Conservation (phyloP, 352 stramenopile species). For the Phytophthora rubi region DNA sequence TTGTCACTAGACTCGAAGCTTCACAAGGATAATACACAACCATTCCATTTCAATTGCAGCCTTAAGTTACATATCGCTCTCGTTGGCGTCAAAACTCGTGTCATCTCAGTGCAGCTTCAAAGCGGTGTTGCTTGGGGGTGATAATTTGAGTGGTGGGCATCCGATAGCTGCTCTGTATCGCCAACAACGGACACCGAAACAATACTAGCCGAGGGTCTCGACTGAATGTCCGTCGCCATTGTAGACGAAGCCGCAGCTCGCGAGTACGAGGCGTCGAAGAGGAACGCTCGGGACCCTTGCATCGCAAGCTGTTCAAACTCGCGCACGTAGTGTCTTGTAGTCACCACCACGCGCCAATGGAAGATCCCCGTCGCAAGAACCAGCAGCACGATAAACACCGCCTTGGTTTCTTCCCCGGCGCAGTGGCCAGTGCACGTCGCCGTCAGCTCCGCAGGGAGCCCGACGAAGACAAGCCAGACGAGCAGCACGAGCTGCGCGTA, state of each 20-base stretch:
- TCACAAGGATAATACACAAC: conserved; percentile 20
- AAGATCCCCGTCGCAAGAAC: conserved; percentile 31
- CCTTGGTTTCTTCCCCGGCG: conserved; percentile 20
- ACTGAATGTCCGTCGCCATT: conserved; percentile 26
- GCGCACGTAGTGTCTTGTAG: conserved; percentile 37
- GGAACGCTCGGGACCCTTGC: not conserved
- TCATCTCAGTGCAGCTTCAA: not conserved
- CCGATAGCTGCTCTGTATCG: not conserved
- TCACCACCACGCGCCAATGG: conserved; percentile 36
- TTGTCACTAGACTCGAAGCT: conserved; percentile 15
- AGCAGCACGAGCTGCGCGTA: conserved; percentile 41
- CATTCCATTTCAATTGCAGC: conserved; percentile 1
- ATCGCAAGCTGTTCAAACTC: conserved; percentile 36
- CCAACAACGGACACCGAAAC: conserved; percentile 8
- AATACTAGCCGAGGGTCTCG: conserved; percentile 18
- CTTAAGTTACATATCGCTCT: not conserved
- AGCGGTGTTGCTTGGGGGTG: not conserved
- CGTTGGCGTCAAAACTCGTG: no score
- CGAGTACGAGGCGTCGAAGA: conserved; percentile 19
- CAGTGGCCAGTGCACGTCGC: conserved; percentile 11
- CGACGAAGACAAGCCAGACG: conserved; percentile 31
- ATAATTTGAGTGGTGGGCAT: not conserved
- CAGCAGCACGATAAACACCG: conserved; percentile 39
- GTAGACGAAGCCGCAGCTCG: conserved; percentile 18
- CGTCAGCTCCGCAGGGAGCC: conserved; percentile 33